A percentile compares a stretch with the other conserved stretches of the same genome.
phyloP scores from a whole-genome alignment of 345 rosid genomes.

The Boechera stricta region DNA sequence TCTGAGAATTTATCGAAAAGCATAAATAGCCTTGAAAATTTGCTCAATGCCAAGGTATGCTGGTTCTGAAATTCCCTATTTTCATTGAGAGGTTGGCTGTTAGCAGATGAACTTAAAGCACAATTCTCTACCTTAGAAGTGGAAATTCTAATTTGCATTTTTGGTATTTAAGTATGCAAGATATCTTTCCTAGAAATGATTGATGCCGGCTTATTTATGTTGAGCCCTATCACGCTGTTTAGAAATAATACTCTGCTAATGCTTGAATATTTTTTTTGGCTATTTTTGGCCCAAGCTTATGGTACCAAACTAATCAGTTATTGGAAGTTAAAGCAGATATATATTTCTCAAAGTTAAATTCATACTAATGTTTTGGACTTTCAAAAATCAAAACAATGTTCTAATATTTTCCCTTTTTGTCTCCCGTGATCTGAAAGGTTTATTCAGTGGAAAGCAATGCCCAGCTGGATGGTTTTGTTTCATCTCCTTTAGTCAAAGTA shows the following conservation, averaged over 20 bases:
- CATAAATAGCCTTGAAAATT: slow-evolving; percentile 90
- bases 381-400: slow-evolving; percentile 13
- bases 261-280: slow-evolving; percentile 15
- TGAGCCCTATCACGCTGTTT: slow-evolving; percentile 13
- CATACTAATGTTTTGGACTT: slow-evolving; percentile 23
- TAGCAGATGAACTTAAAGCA: slow-evolving; percentile 5
- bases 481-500: slow-evolving; percentile 73
- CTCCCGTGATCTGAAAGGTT: slow-evolving; percentile 54
- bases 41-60: slow-evolving; percentile 92
- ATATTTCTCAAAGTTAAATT: slow-evolving; percentile 13
- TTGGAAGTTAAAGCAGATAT: slow-evolving; percentile 21
- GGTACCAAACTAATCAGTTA: slow-evolving; percentile 27
- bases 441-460: slow-evolving; percentile 70
- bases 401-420: slow-evolving; percentile 27
- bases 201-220: slow-evolving; percentile 3
- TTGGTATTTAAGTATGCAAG: slow-evolving; percentile 37
- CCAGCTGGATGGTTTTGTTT: slow-evolving; percentile 68
- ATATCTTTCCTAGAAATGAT: slow-evolving; percentile 23
- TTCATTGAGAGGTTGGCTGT: slow-evolving; percentile 23
- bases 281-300: slow-evolving; percentile 29
- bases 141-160: slow-evolving; percentile 9
- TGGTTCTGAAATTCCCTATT: slow-evolving; percentile 14
- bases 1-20: slow-evolving; percentile 66
- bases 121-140: slow-evolving; percentile 9
- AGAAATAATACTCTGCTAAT: slow-evolving; percentile 19